These are phyloP conservation scores for Plenodomus biglobosus DNA, from an alignment of 2,329 filamentous ascomycete species.

Conservation along the genomic window DNA sequence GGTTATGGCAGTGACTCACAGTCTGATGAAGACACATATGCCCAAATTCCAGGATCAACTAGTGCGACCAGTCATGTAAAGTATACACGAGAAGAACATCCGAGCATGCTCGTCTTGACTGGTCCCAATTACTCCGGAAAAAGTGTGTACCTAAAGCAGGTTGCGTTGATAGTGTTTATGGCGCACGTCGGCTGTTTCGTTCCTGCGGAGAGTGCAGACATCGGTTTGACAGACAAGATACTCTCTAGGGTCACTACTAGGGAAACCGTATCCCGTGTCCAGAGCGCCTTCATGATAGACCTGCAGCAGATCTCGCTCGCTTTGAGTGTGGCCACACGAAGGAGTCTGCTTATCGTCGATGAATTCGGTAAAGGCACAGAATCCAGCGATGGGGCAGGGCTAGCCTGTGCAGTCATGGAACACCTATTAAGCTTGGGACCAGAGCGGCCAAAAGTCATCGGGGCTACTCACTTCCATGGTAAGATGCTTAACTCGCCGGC, in stretches of 20 bases:
- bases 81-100: constrained; percentile 22
- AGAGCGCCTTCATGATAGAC: constrained; percentile 77
- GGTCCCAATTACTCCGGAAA: constrained; percentile 97
- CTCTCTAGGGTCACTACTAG: constrained; percentile 80
- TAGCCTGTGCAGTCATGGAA: constrained; percentile 63
- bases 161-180: constrained; percentile 86
- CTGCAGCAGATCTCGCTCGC: constrained; percentile 82
- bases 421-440: constrained; percentile 55
- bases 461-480: constrained; percentile 65
- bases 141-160: constrained; percentile 92
- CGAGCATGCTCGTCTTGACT: constrained; percentile 78
- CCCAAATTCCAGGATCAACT: constrained; percentile 1
- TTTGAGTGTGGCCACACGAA: constrained; percentile 70
- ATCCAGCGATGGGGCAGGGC: constrained; percentile 63
- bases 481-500: constrained; percentile 38
- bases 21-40: too few relatives aligned
- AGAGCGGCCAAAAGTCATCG: constrained; percentile 60
- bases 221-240: constrained; percentile 92
- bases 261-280: constrained; percentile 64
- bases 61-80: background rate
- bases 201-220: constrained; percentile 71
- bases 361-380: constrained; percentile 80
- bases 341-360: constrained; percentile 84
- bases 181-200: constrained; percentile 90
- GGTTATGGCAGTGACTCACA: constrained; percentile 48